A percentile compares a stretch with the other conserved stretches of the same genome.
phyloP scores from a whole-genome alignment of 2,329 filamentous ascomycete genomes.

The Dactylellina parvicollis region DNA sequence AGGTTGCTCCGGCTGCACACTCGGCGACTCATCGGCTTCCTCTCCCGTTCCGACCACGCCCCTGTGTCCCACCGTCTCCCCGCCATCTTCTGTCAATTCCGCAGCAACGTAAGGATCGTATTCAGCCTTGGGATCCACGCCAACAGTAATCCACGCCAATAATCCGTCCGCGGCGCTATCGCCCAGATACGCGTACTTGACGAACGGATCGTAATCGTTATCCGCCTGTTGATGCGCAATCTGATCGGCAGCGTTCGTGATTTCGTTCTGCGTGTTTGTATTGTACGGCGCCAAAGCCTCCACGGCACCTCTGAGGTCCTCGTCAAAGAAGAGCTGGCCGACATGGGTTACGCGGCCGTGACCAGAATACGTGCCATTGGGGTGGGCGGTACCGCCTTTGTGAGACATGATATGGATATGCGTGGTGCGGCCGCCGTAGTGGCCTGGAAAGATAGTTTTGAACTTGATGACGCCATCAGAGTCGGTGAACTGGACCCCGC shows the following conservation, averaged over 20 bases:
- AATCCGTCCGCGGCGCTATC: conserved; percentile 66
- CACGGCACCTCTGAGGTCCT: conserved; percentile 67
- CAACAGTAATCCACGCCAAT: conserved; percentile 68
- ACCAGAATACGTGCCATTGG: conserved; percentile 66
- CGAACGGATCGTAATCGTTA: conserved; percentile 68
- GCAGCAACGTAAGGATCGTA: conserved; percentile 59
- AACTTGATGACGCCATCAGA: conserved; percentile 63
- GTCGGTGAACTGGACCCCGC: conserved; percentile 63
- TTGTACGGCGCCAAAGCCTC: conserved; percentile 65
- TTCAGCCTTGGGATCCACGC: conserved; percentile 63
- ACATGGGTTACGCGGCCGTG: conserved; percentile 68
- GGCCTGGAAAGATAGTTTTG: conserved; percentile 64
- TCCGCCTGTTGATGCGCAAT: conserved; percentile 66
- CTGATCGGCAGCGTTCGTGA: conserved; percentile 66
- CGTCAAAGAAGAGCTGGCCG: conserved; percentile 73
- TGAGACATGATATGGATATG: conserved; percentile 67
- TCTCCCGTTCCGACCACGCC: conserved; percentile 49
- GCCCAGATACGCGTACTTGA: conserved; percentile 69
- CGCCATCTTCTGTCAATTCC: conserved; percentile 60
- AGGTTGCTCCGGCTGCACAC: conserved; percentile 27
- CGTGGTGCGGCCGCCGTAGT: conserved; percentile 64
- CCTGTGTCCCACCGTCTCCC: conserved; percentile 57
- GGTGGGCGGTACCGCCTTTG: conserved; percentile 60
- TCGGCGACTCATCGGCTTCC: conserved; percentile 36
- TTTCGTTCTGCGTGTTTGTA: conserved; percentile 64